Conservation (phyloP, 2,329 filamentous ascomycete genomes). For the Cordyceps sp. region DNA sequence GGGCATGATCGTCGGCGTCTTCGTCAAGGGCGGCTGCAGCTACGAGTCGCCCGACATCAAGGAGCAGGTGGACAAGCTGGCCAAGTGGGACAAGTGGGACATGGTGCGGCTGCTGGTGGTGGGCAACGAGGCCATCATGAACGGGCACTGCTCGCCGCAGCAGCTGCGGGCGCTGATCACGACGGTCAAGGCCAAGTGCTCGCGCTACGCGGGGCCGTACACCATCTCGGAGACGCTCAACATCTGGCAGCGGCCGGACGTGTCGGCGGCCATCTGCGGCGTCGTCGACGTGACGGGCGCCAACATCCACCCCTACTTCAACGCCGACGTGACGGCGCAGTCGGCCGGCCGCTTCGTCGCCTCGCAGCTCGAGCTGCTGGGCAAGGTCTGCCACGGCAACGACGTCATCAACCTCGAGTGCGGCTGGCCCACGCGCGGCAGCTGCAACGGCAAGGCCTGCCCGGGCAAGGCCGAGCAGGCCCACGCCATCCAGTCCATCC, state of each 20-base stretch:
- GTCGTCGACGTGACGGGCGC: slow-evolving; percentile 64
- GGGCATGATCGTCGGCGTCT: slow-evolving; percentile 76
- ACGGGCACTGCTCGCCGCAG: slow-evolving; percentile 45
- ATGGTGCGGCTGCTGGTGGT: slow-evolving; percentile 67
- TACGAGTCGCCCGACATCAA: slow-evolving; percentile 43
- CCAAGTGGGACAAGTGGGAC: slow-evolving; percentile 56
- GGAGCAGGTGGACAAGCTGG: slow-evolving; percentile 59
- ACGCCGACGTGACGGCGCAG: slow-evolving; percentile 43
- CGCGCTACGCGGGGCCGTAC: slow-evolving; percentile 56
- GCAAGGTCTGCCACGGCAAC: slow-evolving; percentile 53
- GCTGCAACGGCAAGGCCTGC: slow-evolving; percentile 54
- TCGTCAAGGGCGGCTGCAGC: slow-evolving; percentile 51
- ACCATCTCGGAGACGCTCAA: slow-evolving; percentile 80
- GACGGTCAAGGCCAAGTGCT: slow-evolving; percentile 48
- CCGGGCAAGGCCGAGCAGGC: slow-evolving; percentile 52
- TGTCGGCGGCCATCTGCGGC: slow-evolving; percentile 44
- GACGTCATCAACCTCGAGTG: slow-evolving; percentile 72
- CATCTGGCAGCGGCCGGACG: slow-evolving; percentile 52
- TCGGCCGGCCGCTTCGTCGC: slow-evolving; percentile 63
- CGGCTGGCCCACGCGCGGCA: slow-evolving; percentile 66
- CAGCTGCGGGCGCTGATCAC: slow-evolving; percentile 57
- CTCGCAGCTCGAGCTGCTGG: slow-evolving; percentile 54
- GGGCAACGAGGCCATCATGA: slow-evolving; percentile 82
- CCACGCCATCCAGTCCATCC: slow-evolving; percentile 55
- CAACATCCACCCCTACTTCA: slow-evolving; percentile 95